Percentiles rank a stretch among this genome's conserved stretches.
Conservation (phyloP, 495 filamentous ascomycete species). For the Bacidia rubella region DNA sequence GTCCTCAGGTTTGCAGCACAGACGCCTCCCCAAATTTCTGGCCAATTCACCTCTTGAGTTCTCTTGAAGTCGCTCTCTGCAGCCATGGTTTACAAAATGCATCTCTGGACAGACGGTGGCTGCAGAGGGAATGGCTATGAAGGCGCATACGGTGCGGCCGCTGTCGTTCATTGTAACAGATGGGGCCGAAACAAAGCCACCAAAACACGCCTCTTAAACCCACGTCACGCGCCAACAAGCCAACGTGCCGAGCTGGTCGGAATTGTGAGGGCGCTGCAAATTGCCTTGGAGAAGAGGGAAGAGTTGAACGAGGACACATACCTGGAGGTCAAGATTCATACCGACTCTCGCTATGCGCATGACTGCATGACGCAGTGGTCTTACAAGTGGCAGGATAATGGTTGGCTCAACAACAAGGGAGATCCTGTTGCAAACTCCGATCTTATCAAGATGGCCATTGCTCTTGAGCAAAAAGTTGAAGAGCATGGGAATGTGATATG, state of each 20-base stretch:
- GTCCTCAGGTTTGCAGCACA: no score
- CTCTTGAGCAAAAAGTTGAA: neutral
- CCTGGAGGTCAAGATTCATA: neutral
- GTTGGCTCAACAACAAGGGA: slow-evolving; percentile 4
- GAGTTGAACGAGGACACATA: neutral
- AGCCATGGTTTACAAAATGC: slow-evolving; percentile 31
- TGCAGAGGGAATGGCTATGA: slow-evolving; percentile 26
- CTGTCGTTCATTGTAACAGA: slow-evolving; percentile 18
- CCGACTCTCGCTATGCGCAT: slow-evolving; percentile 2
- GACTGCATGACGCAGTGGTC: slow-evolving; percentile 1
- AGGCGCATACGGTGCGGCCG: slow-evolving; percentile 23
- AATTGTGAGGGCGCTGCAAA: slow-evolving; percentile 1
- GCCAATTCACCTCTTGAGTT: no score
- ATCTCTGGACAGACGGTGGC: slow-evolving; percentile 29
- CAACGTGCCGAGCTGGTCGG: slow-evolving; percentile 4
- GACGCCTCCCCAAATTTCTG: no score
- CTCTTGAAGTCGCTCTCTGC: no score
- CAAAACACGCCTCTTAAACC: neutral
- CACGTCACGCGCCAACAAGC: neutral
- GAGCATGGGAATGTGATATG: neutral
- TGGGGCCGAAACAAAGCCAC: neutral
- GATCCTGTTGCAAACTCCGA: slow-evolving; percentile 3
- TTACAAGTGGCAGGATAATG: slow-evolving; percentile 5
- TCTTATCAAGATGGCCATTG: neutral
- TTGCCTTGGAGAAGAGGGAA: neutral